Conservation (phyloP, 2,329 filamentous ascomycete genomes). For the Hirsutella minnesotensis region DNA sequence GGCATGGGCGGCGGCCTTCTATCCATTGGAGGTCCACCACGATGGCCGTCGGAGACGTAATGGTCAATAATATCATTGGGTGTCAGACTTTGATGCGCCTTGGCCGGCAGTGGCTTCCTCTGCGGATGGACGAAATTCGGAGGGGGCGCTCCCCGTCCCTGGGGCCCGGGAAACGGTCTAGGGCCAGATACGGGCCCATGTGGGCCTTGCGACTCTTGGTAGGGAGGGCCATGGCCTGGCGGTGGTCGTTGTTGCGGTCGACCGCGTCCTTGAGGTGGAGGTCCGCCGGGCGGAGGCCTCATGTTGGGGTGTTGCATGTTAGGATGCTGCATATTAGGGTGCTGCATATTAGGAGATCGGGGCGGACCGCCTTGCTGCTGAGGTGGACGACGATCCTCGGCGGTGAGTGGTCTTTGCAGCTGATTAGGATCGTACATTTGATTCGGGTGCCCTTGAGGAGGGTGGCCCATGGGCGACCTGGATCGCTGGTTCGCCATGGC, state of each 20-base stretch:
- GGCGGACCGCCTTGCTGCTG: conserved; percentile 15
- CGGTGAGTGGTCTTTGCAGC: conserved; percentile 15
- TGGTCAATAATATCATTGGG: conserved; percentile 28
- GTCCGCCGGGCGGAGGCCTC: conserved; percentile 2
- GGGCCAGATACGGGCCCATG: conserved; percentile 15
- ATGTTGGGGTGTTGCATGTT: conserved; percentile 13
- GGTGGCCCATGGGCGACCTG: conserved; percentile 26
- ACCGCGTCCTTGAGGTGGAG: conserved; percentile 8
- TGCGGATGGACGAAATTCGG: conserved; percentile 7
- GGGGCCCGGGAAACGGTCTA: conserved; percentile 11
- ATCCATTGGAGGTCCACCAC: conserved; percentile 6
- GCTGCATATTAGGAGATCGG: conserved; percentile 16
- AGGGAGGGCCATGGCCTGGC: conserved; percentile 6
- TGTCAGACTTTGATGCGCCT: conserved; percentile 16
- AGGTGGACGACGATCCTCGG: conserved; percentile 19
- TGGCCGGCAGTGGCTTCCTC: conserved; percentile 18
- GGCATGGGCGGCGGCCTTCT: conserved; percentile 8
- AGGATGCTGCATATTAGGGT: conserved; percentile 16
- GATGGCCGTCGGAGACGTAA: conserved; percentile 17
- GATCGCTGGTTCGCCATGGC: conserved; percentile 29
- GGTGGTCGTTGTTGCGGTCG: conserved; percentile 9
- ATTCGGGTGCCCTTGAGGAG: conserved; percentile 17
- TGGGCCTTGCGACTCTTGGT: conserved; percentile 11
- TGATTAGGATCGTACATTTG: conserved; percentile 18
- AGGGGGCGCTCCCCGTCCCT: conserved; percentile 12